Conservation (phyloP, 345 rosid genomes). For the Citrus sinensis region DVS_A1.0 CM039169.1:25226001-25226500, state of each 20-base stretch:
- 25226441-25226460: background rate
- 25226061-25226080: background rate
- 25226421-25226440: background rate
- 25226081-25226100: background rate
- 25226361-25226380: constrained; percentile 17
- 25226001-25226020: constrained; percentile 6
- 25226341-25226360: constrained; percentile 17
- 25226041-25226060: background rate
- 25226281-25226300: constrained; percentile 30
- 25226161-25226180: too few relatives aligned
- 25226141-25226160: constrained; percentile 17
- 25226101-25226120: background rate
- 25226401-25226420: background rate
- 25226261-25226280: constrained; percentile 5
- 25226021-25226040: constrained; percentile 3
- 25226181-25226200: too few relatives aligned
- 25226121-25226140: background rate
- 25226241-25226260: constrained; percentile 9
- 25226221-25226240: constrained; percentile 1
- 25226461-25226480: constrained; percentile 8
- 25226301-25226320: background rate
- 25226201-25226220: too few relatives aligned
- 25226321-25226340: constrained; percentile 11
- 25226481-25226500: constrained; percentile 21
- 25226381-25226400: constrained; percentile 8